A percentile compares a stretch with the other conserved stretches of the same genome.
Evolutionary conservation across 2,329 filamentous ascomycete genomes (phyloP).

Genomic region (Tolypocladium sp.): DNA sequence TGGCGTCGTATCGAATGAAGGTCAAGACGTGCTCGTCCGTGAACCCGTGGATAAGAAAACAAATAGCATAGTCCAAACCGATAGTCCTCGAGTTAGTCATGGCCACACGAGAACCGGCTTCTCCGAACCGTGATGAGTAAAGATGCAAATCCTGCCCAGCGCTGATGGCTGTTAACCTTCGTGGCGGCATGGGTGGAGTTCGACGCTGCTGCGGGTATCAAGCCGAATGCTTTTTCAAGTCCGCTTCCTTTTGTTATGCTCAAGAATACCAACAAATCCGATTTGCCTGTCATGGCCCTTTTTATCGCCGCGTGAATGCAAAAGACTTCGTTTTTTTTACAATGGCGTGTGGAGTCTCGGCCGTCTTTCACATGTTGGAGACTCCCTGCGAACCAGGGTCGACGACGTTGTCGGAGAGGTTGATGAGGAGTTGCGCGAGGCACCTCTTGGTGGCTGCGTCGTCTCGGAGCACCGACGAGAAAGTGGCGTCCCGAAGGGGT

Average conservation of each 20-base stretch:
- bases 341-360: background rate
- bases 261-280: background rate
- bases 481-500: conserved; percentile 96
- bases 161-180: background rate
- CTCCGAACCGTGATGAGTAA: background rate
- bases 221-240: background rate
- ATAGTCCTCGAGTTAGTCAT: background rate
- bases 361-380: conserved; percentile 20
- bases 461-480: conserved; percentile 90
- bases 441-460: conserved; percentile 97
- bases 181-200: background rate
- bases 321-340: background rate
- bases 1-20: background rate
- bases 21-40: background rate
- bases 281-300: background rate
- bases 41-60: background rate
- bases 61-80: background rate
- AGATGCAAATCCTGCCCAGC: background rate
- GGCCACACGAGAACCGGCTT: background rate
- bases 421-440: conserved; percentile 92
- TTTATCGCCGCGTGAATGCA: background rate
- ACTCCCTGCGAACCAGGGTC: conserved; percentile 30
- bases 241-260: background rate
- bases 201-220: background rate
- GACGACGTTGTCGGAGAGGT: conserved; percentile 81